phyloP scores from a whole-genome alignment of 2,329 filamentous ascomycete genomes.

The Pseudopithomyces maydicus region DNA sequence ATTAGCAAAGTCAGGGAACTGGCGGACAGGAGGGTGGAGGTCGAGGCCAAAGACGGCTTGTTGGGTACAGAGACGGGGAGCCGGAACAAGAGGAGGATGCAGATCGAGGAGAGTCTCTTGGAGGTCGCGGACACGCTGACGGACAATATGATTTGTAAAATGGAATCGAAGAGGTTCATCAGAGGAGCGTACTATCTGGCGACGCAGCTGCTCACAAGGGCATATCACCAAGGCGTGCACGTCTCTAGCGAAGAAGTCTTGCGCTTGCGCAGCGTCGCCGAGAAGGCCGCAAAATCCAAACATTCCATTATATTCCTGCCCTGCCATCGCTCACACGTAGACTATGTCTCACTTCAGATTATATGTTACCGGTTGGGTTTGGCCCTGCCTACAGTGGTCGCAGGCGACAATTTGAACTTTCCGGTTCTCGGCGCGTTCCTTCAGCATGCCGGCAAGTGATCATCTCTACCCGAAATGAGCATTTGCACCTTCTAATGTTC shows the following conservation, averaged over 20 bases:
- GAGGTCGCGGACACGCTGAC: conserved; percentile 87
- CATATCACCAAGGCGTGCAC: conserved; percentile 97
- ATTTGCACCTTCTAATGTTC: too few species aligned
- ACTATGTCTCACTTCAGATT: conserved; percentile 92
- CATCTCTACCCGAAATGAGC: too few species aligned
- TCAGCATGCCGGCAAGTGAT: conserved; percentile 70
- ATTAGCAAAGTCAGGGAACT: conserved; percentile 76
- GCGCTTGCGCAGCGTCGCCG: conserved; percentile 78
- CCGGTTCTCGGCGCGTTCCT: conserved; percentile 87
- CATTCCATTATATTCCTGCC: conserved; percentile 96
- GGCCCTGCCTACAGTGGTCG: conserved; percentile 86
- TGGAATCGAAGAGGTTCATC: conserved; percentile 94
- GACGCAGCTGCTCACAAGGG: conserved; percentile 86
- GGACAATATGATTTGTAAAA: conserved; percentile 98
- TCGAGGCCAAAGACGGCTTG: conserved; percentile 78
- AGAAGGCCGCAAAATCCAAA: conserved; percentile 81
- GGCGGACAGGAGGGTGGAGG: conserved; percentile 72
- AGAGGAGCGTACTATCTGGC: conserved; percentile 86
- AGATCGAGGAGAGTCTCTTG: conserved; percentile 74
- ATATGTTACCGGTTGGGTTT: conserved; percentile 95
- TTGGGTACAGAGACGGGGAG: conserved; percentile 59
- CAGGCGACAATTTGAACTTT: conserved; percentile 95
- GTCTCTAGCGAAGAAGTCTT: conserved; percentile 94
- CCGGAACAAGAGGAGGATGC: conserved; percentile 65
- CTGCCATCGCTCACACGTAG: conserved; percentile 92